phyloP scores from a whole-genome alignment of 768 basidiomycete genomes.

The Suillus variegatus region DNA sequence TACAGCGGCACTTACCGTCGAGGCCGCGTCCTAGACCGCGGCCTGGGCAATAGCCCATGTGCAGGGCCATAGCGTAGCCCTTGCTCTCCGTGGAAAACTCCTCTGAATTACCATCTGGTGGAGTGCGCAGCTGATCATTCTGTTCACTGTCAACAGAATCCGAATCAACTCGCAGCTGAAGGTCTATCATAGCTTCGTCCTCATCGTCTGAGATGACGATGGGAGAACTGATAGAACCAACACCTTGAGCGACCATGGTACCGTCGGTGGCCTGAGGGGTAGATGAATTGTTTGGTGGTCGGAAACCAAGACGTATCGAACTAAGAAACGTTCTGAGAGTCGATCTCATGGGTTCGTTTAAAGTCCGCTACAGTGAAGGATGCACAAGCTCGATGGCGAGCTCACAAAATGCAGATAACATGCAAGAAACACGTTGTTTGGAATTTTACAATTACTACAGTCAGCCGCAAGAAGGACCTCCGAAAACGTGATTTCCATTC shows the following conservation, averaged over 20 bases:
- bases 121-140: not conserved
- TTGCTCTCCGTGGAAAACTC: conserved; percentile 6
- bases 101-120: conserved; percentile 5
- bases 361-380: conserved; percentile 13
- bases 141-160: conserved; percentile 7
- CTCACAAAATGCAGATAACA: not conserved
- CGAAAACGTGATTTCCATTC: conserved; percentile 6
- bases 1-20: conserved; percentile 14
- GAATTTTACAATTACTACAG: not conserved
- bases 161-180: conserved; percentile 5
- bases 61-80: conserved; percentile 15
- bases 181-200: conserved; percentile 18
- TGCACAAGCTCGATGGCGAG: not conserved
- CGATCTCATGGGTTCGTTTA: conserved; percentile 11
- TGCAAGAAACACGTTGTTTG: conserved; percentile 5
- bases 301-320: conserved; percentile 5
- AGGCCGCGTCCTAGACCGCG: conserved; percentile 15
- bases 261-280: conserved; percentile 6
- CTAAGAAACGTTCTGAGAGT: conserved; percentile 4
- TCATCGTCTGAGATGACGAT: conserved; percentile 33
- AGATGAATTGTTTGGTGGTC: conserved; percentile 6
- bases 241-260: conserved; percentile 14
- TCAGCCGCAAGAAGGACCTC: not conserved
- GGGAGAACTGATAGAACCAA: conserved; percentile 29
- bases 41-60: conserved; percentile 17